Base-by-base conservation (phyloP, 2,329 filamentous ascomycete species). In the Gremmenia infestans region DNA sequence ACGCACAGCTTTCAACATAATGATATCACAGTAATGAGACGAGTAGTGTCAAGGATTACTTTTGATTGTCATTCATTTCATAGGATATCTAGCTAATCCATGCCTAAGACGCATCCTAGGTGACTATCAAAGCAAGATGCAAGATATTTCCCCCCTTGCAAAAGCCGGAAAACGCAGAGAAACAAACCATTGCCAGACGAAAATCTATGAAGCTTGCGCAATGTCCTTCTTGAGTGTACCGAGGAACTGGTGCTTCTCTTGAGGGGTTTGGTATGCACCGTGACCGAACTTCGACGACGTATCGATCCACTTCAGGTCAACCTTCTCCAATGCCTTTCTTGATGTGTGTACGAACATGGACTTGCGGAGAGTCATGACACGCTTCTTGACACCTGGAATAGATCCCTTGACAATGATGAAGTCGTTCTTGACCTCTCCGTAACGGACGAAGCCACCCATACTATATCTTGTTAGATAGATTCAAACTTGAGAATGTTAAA, bases 221-320 rank as follows among this genome's bases (percentile, higher is more conserved):
- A 88, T 78, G 72, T 99, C 94, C 91, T 97, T 99, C 91, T 99
- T 99, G 89, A 99, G 91, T 58, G 91, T 95, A 81, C 94, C 94
- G 80, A 96, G 78, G 85, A 91, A 94, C 76, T 91, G 86, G 81
- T 89, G 90, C 91, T 99, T 99, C 89, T 99, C 94, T 74, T 89
- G 88, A 67, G 88, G 82, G 65, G 94, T 99, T 85, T 99, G 94
- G 91, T 96, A 99, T 73, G 91, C 93, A 86, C 94, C 94, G 83
- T 99, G 94, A 79, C 94, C 94, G 79, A 99, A 99, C 85, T 99
- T 96, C 81, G 92, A 97, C 63, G 92, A 97, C 71, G 94, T 99
- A 74, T 99, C 94, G 88, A 99, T 99, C 94, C 94, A 99, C 82
- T 99, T 99, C 82, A 99, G 89, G 74, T 93, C 90, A 77, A 97